Base-by-base conservation (phyloP, 345 rosid species). In the Physaria fendleri region DNA sequence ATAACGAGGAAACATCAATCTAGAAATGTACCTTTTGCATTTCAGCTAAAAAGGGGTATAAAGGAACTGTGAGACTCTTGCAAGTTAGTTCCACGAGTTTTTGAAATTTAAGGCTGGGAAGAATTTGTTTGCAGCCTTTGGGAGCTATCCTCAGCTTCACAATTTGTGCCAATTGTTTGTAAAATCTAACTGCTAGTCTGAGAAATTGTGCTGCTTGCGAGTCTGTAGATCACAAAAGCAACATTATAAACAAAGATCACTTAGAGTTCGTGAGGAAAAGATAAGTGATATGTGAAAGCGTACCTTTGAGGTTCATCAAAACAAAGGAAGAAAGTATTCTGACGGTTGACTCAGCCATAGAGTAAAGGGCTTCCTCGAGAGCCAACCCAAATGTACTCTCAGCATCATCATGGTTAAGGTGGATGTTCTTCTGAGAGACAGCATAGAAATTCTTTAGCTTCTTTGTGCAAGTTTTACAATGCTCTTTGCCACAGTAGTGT, bases 151-250 rank as follows among this genome's bases (percentile, higher is more conserved):
- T 79, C 45, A 77, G 89, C 65, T 76, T 86, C 45, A 87, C 77
- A 52, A 86, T 78, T 73, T 68, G 95, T 74, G 91, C 91, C 76
- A 86, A 73, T 30, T 82, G 87, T 73, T 79, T 89, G 83, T 84
- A 89, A 64, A 89, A 74, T 75, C 73, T 81, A 6, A 77, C 76
- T 15, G 74, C 66, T 58, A 81, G 40, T 66, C 87, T 68, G 52
- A 89, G 78, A 54, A 82, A 69, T 24, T 82, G 85, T 30, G 82
- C 87, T 23, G 92, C 91, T 72, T 82, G 85, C 9, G 75, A 27
- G 52, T 82, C 97, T 89, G 87, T 76, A 80, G 24, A 55, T 66
- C 56, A 42, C 23, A 25, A 38, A 44, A 7, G 5, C 44, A 64
- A 64, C 11, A 25, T n/a, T 27, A 25, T 57, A 25, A 73, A 42